Evolutionary conservation across 1,284 basidiomycete genomes (phyloP), one percentile per base, ranked within the genome.

Genomic region (Cryptococcus sp.): DNA sequence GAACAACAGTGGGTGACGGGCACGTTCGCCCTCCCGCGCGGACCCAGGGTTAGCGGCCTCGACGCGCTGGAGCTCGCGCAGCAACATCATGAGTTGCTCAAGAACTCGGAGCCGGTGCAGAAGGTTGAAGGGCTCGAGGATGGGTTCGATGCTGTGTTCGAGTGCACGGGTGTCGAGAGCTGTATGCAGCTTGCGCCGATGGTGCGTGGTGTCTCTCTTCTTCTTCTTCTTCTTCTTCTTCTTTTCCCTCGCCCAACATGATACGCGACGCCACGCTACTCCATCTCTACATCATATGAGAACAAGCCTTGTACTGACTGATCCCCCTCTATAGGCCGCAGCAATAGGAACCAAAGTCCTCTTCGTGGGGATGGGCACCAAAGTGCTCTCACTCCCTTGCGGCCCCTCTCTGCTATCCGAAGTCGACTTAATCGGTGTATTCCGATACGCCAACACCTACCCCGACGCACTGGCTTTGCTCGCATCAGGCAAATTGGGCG

Each of bases 301-400:
- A 8, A 20, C 2, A 6, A 44, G 19, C 31, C 35, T 35, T 15
- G 13, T 41, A 42, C 50, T 60, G 48, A 60, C 46, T 25, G 27
- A 44, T 15, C 15, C 1, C 40, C 45, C 22, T 22, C 22, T 57
- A 47, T 74, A 91, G 89, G 85, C 88, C 68, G 90, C 92, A 31
- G 81, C 84, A 54, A 82, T 90, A 5, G 93, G 93, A 53, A 90
- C 91, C 46, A 90, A 89, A 75, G 89, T 95, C 56, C 88, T 93
- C 82, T 89, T 93, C 70, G 87, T 98, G 68, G 94, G 94, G 35
- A 98, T 98, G 94, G 94, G 94, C 65, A 87, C 90, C 20, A 85
- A 87, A 62, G 89, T 88, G 71, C 85, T 90, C 59, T 83, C 84
- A 61, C 82, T 95, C 51, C 93, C 94, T n/a, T 83, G 93, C 56